Conservation (phyloP, 805 yeast species). For the Candida ulmi region DNA sequence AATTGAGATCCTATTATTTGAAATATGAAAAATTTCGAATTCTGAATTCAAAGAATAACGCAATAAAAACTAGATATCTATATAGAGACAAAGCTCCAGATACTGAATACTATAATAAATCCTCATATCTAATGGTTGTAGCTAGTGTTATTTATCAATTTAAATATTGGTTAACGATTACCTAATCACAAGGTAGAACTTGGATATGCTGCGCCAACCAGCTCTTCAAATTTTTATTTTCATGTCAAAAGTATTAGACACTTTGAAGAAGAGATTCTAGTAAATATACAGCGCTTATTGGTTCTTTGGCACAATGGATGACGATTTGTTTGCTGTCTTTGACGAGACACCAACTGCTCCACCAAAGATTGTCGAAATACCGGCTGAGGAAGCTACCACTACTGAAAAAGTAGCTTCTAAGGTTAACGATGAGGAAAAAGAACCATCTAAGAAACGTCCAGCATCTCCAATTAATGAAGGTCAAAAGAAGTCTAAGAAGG, state of each 20-base stretch:
- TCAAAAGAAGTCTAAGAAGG: constrained; percentile 21
- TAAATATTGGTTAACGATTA: too few species aligned
- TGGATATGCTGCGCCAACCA: neutral
- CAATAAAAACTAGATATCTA: too few species aligned
- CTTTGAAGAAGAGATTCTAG: too few species aligned
- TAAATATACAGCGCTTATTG: too few species aligned
- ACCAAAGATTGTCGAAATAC: constrained; percentile 10
- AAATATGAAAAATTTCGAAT: too few species aligned
- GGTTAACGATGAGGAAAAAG: constrained; percentile 13
- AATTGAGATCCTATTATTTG: too few species aligned
- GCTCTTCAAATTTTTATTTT: neutral
- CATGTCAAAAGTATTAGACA: neutral
- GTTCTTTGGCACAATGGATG: constrained; percentile 21
- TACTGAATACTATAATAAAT: too few species aligned
- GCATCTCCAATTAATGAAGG: constrained; percentile 13
- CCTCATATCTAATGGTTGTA: too few species aligned
- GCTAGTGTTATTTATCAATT: too few species aligned
- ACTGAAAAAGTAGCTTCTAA: constrained; percentile 7
- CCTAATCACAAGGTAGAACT: too few species aligned
- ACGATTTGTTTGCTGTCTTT: constrained; percentile 60
- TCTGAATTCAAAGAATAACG: too few species aligned
- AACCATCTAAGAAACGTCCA: constrained; percentile 19
- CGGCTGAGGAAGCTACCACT: constrained; percentile 1
- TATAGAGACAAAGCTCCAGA: too few species aligned
- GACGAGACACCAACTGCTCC: constrained; percentile 44